Evolutionary conservation across 768 basidiomycete genomes (phyloP), one percentile per base, ranked within the genome.

Genomic region (Russula earlei): DNA sequence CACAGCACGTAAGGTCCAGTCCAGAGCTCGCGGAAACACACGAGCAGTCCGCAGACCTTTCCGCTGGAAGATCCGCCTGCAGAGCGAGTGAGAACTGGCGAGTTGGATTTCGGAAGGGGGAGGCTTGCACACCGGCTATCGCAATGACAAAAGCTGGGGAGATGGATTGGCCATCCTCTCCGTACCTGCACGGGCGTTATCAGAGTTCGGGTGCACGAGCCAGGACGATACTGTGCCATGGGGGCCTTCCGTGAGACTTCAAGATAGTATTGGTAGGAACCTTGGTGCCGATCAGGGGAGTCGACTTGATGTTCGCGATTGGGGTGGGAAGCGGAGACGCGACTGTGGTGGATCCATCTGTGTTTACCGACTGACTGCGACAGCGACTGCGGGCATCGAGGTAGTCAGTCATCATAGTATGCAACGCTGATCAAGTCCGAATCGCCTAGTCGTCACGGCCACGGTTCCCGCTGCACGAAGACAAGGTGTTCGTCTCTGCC

Each of bases 111-210:
- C 17, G 10, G 17, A 37, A 9, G 8, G 49, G 34, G 47, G 49
- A 36, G 47, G 52, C 29, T 27, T 41, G 33, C 48, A 17, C 49
- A 86, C 90, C 90, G 66, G 86, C 87, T 59, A 92, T 82, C 8
- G 81, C 90, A 55, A 92, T 81, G 38, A 91, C 90, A 64, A 91
- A 92, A 15, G 90, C 90, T 65, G 85, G 82, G 38, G 75, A 76
- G 14, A 82, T 77, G 19, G 81, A 77, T 46, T 78, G 71, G 1
- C 90, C 90, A 60, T 89, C 81, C 66, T 84, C 80, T 29, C 78
- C 80, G 67, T 92, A 92, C 89, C 89, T 90, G 60, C 38, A 36
- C 24, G 45, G 55, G 29, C 61, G 46, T 44, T 59, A 34, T 61
- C 15, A 37, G 38, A 19, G 29, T 50, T 20, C 53, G 61, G 17